Base-by-base conservation (phyloP, 805 yeast species). In the Candida tammaniensis region DNA sequence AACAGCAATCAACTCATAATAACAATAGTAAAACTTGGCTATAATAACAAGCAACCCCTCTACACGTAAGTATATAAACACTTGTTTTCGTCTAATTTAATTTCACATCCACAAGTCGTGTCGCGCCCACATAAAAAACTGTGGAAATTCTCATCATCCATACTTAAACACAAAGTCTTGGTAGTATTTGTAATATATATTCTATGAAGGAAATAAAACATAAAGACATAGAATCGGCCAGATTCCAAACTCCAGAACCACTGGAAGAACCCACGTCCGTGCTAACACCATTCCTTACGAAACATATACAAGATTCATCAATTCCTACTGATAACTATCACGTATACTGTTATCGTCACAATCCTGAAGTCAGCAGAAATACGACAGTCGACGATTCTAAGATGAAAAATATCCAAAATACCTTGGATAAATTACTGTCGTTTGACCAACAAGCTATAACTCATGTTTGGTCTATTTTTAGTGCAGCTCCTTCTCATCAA, bases 261-360 rank as follows among this genome's bases (percentile, higher is more conserved):
- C 12, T 7, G 3, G 24, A 27, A 7, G 34, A 35, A 17, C 18
- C 31, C 10, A 35, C 26, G 14, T 55, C 62, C 1, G 62, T 61
- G 20, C 62, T 64, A 15, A 66, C 70, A 3, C 70, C 72, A 3
- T 66, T 66, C 37, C 47, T 66, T 25, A 59, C 55, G 31, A 63
- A 64, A 37, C 70, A 65, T 43, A 61, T 65, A 24, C 50, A 56
- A 38, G 69, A 72, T 47, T 46, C 63, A n/a, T 48, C 54, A 36
- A 64, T 69, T 12, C 70, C 72, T 15, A 52, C 55, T 29, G 82
- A 73, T 44, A 73, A 76, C 47, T 75, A 70, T 51, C 82, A 79
- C 47, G 72, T 73, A 45, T 91, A 76, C 61, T 91, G 98, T 54
- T 91, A 91, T 58, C 69, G 98, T 34, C 98, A 91, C 59, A 86